Base-by-base conservation (phyloP, 2,329 filamentous ascomycete species). In the Scolecobasidium constrictum region DNA sequence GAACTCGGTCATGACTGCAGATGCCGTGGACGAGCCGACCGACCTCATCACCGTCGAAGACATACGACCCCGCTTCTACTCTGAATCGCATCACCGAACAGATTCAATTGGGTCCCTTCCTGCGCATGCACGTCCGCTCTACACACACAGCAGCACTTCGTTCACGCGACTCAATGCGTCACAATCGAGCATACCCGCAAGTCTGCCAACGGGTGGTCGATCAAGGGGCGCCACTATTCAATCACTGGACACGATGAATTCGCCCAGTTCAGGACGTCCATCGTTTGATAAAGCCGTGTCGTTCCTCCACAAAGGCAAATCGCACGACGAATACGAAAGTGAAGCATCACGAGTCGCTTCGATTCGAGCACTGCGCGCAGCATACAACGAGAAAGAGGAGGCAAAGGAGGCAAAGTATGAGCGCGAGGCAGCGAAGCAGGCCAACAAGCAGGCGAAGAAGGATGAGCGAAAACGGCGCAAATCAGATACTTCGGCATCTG, bases 351-450 rank as follows among this genome's bases (percentile, higher is more conserved):
- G 72, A 31, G 73, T 72, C 34, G 73, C 73, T 15, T 68, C 68
- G 3, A 72, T 78, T 7, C 68, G 71, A 43, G 72, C 70, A 35
- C 69, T 72, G 4, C 67, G 75, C 5, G 62, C 68, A 40, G 73
- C 74, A 22, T 78, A 77, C 53, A 65, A 73, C 45, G 72, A 77
- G 49, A 73, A 74, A 49, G 72, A 78, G 56, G 71, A 69, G 3
- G 71, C 67, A 26, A 78, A 77, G 50, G 67, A 67, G 43, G 66
- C 63, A 39, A 73, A 73, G 49, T 59, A 67, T 36, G 69, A 76
- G 51, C 65, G 71, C 50, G 72, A 74, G 43, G 67, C 63, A 37
- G 53, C 62, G 45, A 72, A 61, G 60, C 64, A 64, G 37, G 38
- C 35, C 19, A 43, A 49, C 18, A 44, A 48, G 17, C 26, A 33